Evolutionary conservation across 2,329 filamentous ascomycete species (phyloP), one percentile per base, ranked within the genome.

Genomic region (Chalaropsis ovoidea): DNA sequence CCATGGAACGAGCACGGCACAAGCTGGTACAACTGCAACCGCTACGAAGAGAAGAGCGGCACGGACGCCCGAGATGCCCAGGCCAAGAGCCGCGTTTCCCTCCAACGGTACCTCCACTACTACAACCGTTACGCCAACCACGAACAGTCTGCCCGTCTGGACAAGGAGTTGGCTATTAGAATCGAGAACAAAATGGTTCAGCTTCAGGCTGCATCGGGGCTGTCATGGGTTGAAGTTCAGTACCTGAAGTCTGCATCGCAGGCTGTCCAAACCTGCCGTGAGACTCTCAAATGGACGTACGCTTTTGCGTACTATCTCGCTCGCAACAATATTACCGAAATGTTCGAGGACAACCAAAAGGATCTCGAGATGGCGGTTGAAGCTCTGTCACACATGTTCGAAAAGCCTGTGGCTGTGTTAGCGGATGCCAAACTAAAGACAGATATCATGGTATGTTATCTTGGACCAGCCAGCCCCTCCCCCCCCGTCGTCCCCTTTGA

Each of bases 141-240:
- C 77, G 94, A 99, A 75, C 94, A 97, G 76, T 96, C 92, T 0
- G 94, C 94, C 8, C 93, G 93, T 70, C 82, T 99, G 19, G 94
- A 99, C 76, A 96, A 92, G 77, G 94, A 99, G 75, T 88, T 97
- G 63, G 96, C 91, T 70, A 81, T 88, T 62, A 96, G 96, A 81
- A 97, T 94, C 0, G 93, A 99, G 76, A 95, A 93, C 82, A 99
- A 99, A 81, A 99, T 99, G 94, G 89, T 93, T 39, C 89, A 94
- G 74, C 81, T 99, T 54, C 94, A 99, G 76, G 91, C 89, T 47
- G 86, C 90, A 35, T 96, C 93, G 0, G 91, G 90, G 69, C 91
- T 99, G 85, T 96, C 92, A 0, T 99, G 94, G 94, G 99, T 99
- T 67, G 94, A 99, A 74, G 94, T 99, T 6, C 94, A 99, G 73